Evolutionary conservation across 441 rosid species (phyloP).

Genomic region (Adansonia madagascariensis): DNA sequence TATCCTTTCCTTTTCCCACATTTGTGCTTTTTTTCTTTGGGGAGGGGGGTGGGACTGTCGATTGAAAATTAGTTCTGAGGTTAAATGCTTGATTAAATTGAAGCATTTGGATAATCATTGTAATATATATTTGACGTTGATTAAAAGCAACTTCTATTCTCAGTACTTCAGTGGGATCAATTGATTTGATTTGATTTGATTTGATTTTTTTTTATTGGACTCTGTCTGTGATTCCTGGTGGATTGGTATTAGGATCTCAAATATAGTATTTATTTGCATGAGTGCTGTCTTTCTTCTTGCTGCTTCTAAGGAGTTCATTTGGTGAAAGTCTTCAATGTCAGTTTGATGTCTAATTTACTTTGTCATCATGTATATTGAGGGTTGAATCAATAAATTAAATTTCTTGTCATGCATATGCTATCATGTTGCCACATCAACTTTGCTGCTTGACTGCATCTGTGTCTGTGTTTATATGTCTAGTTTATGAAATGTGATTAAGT

Average conservation of each 20-base stretch:
- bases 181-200: background rate
- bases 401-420: background rate
- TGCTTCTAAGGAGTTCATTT: background rate
- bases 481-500: background rate
- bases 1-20: background rate
- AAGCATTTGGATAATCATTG: background rate
- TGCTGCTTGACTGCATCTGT: background rate
- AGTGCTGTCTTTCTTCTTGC: background rate
- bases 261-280: constrained; percentile 7
- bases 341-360: background rate
- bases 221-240: background rate
- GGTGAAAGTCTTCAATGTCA: background rate
- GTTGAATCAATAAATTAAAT: constrained; percentile 2
- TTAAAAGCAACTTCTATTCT: background rate
- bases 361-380: background rate
- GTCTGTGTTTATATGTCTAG: background rate
- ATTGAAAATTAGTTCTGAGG: background rate
- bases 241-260: background rate
- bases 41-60: background rate
- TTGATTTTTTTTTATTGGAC: background rate
- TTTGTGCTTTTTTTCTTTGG: background rate
- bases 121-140: background rate
- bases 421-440: constrained; percentile 8
- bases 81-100: background rate
- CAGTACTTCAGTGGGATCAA: background rate